Percentiles rank a stretch among this genome's conserved stretches.
These are phyloP conservation scores for Termitomyces sp. DNA, from an alignment of 768 basidiomycete genomes.

Conservation along the genomic window DNA sequence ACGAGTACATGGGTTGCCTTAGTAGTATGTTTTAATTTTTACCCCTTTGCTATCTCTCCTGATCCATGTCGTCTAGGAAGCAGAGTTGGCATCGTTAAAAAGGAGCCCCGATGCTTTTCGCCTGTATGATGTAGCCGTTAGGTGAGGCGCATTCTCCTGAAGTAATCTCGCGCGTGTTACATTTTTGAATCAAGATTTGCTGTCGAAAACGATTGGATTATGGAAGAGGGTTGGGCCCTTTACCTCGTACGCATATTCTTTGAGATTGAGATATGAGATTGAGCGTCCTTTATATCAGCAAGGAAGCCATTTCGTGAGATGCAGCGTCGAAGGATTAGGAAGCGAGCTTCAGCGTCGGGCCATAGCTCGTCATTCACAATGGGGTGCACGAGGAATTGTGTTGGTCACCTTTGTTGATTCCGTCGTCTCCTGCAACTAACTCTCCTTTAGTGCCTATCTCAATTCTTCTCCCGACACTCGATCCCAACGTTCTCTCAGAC, in stretches of 20 bases:
- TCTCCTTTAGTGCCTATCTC: conserved; percentile 41
- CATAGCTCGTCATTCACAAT: conserved; percentile 59
- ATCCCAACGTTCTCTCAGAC: conserved; percentile 43
- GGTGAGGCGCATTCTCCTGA: conserved; percentile 27
- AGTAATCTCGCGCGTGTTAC: not conserved
- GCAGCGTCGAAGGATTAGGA: conserved; percentile 61
- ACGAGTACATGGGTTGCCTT: conserved; percentile 63
- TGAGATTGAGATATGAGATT: not conserved
- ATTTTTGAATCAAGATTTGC: conserved; percentile 37
- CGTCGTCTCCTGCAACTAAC: not conserved
- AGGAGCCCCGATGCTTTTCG: conserved; percentile 54
- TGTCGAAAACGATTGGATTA: conserved; percentile 61
- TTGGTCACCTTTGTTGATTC: conserved; percentile 22
- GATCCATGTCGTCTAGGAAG: conserved; percentile 41
- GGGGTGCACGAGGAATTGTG: conserved; percentile 73
- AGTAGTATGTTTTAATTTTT: conserved; percentile 36
- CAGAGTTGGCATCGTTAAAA: conserved; percentile 57
- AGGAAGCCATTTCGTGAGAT: conserved; percentile 64
- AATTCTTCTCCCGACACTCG: conserved; percentile 38
- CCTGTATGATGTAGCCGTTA: conserved; percentile 65
- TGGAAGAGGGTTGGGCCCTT: conserved; percentile 67
- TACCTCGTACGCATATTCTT: conserved; percentile 41
- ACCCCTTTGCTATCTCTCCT: not conserved
- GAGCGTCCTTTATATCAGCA: conserved; percentile 32
- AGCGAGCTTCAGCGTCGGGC: conserved; percentile 62